A percentile compares a stretch with the other conserved stretches of the same genome.
phyloP scores from a whole-genome alignment of 179 eudicot species.

The Silene coronaria region DNA sequence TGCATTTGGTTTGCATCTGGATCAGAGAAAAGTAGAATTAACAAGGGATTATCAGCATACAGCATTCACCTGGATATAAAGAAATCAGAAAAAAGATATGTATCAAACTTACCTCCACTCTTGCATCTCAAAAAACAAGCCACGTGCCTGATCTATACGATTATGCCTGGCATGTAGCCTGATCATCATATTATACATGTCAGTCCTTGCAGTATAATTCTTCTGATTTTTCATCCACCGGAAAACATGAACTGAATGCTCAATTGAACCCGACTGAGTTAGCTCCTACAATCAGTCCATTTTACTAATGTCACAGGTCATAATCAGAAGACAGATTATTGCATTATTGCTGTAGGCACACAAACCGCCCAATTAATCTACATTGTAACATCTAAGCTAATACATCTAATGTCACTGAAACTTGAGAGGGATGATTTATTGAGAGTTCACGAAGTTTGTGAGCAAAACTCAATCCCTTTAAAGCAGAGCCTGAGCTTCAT shows the following conservation, averaged over 20 bases:
- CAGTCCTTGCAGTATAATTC: constrained; percentile 77
- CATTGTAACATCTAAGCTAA: background rate
- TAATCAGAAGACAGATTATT: background rate
- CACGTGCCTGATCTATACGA: constrained; percentile 86
- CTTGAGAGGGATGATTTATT: background rate
- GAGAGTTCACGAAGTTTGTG: background rate
- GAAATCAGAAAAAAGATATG: background rate
- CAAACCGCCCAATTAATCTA: background rate
- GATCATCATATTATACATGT: constrained; percentile 96
- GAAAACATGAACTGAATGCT: constrained; percentile 72
- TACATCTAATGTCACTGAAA: background rate
- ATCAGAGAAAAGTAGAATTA: background rate
- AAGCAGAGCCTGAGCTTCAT: background rate
- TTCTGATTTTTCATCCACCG: constrained; percentile 92
- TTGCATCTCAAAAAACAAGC: constrained; percentile 98
- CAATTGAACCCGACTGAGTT: constrained; percentile 67
- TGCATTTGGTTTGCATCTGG: constrained; percentile 92
- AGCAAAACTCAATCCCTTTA: background rate
- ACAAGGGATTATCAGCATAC: background rate
- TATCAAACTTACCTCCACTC: constrained; percentile 66
- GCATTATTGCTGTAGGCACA: background rate
- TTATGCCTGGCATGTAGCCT: constrained; percentile 81
- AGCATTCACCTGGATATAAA: background rate
- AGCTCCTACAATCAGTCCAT: constrained; percentile 54
- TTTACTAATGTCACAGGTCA: background rate